Base-by-base conservation (phyloP, 495 filamentous ascomycete species). In the Aspergillus egyptiacus region DNA sequence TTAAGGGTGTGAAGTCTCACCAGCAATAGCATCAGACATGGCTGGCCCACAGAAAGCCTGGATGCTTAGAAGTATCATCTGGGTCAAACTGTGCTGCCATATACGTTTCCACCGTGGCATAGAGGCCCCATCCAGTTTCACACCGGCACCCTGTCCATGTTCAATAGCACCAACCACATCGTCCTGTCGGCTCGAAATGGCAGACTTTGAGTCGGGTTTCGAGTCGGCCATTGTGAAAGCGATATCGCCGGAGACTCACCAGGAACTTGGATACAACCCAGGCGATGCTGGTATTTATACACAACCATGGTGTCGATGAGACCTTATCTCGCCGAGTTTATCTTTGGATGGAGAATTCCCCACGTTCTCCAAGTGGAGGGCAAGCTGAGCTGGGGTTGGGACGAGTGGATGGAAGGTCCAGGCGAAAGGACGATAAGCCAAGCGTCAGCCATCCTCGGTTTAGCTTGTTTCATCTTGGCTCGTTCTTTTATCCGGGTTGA, bases 71-170 rank as follows among this genome's bases (percentile, higher is more conserved):
- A 64, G 54, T n/a, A 64, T 53, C 61, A 64, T 64, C 39, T 64
- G 61, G 11, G 61, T 64, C 35, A 64, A 58, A 33, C 61, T 64
- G 38, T 64, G 61, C 36, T 59, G 56, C 61, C 61, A 64, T 15
- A 62, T 41, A 14, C 56, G 51, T 24, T 59, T 62, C 61, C 61
- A 64, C 31, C 44, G 37, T 7, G 61, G 61, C 4, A 64, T 54
- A 14, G 46, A 55, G 9, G 40, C 44, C 18, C 46, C 50, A 33
- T 60, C 58, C 8, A 13, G 11, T 1, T 44, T 28, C 41, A 44
- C 33, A 18, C 33, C 28, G 9, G 33, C 17, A 0, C 41, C 41
- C 2, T 22, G 28, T 17, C 18, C 17, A 14, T 22, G 3, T 3
- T 50, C 13, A 15, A 27, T 25, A 38, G 18, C 37, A 28, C 31